A percentile compares a stretch with the other conserved stretches of the same genome.
Evolutionary conservation across 306 rosid genomes (phyloP).

Genomic region (Abrus pulchellus): DNA sequence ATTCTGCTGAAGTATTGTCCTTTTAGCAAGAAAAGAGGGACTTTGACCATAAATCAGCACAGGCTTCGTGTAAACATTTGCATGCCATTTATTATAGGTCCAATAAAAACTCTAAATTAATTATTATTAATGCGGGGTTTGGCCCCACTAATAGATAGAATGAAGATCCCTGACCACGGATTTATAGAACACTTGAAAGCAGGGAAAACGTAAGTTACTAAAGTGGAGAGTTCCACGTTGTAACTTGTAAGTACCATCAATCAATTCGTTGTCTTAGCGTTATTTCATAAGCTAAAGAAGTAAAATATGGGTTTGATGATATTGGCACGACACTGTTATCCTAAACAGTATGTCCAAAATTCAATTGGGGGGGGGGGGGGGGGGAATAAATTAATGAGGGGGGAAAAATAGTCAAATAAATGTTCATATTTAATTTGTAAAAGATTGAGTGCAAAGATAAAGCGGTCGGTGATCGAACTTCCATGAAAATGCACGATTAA

Average conservation of each 20-base stretch:
- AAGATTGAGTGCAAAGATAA: constrained; percentile 55
- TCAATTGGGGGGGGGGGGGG: constrained; percentile 11
- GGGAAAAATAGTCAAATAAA: neutral
- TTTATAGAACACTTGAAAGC: neutral
- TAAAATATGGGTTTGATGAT: neutral
- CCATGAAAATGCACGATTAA: constrained; percentile 12
- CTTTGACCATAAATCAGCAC: neutral
- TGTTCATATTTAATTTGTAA: constrained; percentile 33
- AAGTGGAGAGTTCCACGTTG: neutral
- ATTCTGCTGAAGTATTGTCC: neutral
- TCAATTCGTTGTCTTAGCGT: neutral
- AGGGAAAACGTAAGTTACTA: too few species aligned
- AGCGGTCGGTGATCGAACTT: constrained; percentile 57
- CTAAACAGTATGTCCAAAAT: neutral
- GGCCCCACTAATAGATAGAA: neutral
- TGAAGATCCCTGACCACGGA: neutral
- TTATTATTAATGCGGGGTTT: neutral
- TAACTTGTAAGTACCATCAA: too few species aligned
- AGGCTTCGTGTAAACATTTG: neutral
- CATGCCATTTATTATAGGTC: neutral
- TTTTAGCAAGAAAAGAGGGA: neutral
- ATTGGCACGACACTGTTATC: neutral
- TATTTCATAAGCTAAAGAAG: too few species aligned
- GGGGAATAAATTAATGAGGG: neutral
- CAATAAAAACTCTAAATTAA: neutral